phyloP scores from a whole-genome alignment of 2,329 filamentous ascomycete species.

The Ophiostoma montium region DNA sequence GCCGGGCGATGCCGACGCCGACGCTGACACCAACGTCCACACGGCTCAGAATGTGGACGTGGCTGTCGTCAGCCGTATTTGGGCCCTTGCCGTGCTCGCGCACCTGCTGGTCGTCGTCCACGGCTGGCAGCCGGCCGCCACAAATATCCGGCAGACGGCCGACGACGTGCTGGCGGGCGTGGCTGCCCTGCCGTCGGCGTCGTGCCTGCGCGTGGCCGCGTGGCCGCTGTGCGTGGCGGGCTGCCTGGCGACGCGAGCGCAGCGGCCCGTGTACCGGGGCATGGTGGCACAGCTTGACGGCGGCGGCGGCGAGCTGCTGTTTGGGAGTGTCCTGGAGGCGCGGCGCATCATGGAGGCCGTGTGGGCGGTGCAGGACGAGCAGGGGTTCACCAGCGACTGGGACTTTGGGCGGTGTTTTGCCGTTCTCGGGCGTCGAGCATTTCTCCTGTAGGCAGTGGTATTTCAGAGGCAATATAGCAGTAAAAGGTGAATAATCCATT shows the following conservation, averaged over 20 bases:
- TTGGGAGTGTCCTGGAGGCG: slow-evolving; percentile 31
- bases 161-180: slow-evolving; percentile 11
- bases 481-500: too few relatives aligned
- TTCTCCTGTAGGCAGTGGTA: slow-evolving; percentile 14
- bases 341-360: slow-evolving; percentile 32
- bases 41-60: slow-evolving; percentile 1
- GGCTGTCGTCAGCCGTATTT: slow-evolving; percentile 24
- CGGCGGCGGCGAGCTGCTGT: slow-evolving; percentile 28
- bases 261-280: slow-evolving; percentile 23
- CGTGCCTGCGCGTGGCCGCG: slow-evolving; percentile 19
- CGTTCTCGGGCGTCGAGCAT: slow-evolving; percentile 12
- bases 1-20: too few relatives aligned
- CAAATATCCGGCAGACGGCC: slow-evolving; percentile 11
- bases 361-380: slow-evolving; percentile 24
- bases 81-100: slow-evolving; percentile 32
- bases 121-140: slow-evolving; percentile 27
- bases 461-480: background rate
- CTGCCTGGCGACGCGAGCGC: slow-evolving; percentile 23
- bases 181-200: slow-evolving; percentile 16
- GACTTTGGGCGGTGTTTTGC: slow-evolving; percentile 28
- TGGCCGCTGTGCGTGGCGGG: slow-evolving; percentile 25
- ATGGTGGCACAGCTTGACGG: slow-evolving; percentile 27
- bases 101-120: slow-evolving; percentile 35
- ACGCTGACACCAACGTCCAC: background rate
- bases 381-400: slow-evolving; percentile 23